Percentiles rank a stretch among this genome's conserved stretches.
Conservation (phyloP, 106 monocot species). For the Dendrobium huoshanense region DNA sequence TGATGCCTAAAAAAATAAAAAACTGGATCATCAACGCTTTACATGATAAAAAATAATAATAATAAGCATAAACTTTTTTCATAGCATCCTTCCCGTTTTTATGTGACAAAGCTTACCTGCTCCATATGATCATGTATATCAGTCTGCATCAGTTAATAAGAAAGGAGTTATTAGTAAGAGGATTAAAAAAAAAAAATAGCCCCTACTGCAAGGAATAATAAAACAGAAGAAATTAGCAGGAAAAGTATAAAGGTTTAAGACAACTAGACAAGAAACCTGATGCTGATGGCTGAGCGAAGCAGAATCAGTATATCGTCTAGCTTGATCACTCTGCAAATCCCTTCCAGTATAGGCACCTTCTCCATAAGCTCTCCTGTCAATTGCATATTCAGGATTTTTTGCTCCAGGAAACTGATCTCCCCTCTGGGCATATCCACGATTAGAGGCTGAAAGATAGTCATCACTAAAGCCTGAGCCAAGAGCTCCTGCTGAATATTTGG, state of each 20-base stretch:
- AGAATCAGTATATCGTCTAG: constrained; percentile 62
- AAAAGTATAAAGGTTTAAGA: not conserved
- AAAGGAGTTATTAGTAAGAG: constrained; percentile 1
- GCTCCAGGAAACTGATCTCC: constrained; percentile 43
- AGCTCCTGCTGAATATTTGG: constrained; percentile 57
- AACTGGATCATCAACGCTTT: not conserved
- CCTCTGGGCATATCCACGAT: constrained; percentile 53
- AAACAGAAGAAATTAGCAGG: not conserved
- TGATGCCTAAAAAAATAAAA: constrained; percentile 34
- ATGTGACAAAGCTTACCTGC: constrained; percentile 31
- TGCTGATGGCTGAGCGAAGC: constrained; percentile 37
- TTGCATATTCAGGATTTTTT: constrained; percentile 46
- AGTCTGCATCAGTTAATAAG: constrained; percentile 18
- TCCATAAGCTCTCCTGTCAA: constrained; percentile 65
- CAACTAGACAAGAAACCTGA: constrained; percentile 46
- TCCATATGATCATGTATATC: constrained; percentile 60
- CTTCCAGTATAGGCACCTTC: constrained; percentile 57
- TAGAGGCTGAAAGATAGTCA: constrained; percentile 53
- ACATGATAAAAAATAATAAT: not conserved
- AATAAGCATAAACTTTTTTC: not conserved
- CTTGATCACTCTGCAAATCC: constrained; percentile 52
- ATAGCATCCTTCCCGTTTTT: not conserved
- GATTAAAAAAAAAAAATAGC: not conserved
- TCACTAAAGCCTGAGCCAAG: constrained; percentile 55
- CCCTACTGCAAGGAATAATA: not conserved